Conservation (phyloP, 2,329 filamentous ascomycete genomes). For the Ascocoryne sarcoides region DNA sequence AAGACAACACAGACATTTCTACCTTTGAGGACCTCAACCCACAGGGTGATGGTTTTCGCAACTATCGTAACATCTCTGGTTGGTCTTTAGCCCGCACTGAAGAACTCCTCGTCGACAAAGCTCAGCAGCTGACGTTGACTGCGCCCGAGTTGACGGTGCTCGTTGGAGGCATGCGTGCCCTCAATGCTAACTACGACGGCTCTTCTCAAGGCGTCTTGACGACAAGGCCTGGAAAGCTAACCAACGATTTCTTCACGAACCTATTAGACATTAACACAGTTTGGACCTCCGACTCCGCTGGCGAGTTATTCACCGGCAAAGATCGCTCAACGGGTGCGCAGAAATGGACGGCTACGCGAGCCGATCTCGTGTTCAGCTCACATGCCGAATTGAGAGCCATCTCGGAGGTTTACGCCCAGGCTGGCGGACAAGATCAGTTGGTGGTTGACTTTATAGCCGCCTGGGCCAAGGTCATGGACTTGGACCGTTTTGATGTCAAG, state of each 20-base stretch:
- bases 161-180: conserved; percentile 45
- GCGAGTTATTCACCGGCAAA: conserved; percentile 43
- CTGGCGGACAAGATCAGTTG: conserved; percentile 42
- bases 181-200: conserved; percentile 49
- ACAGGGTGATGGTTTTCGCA: conserved; percentile 48
- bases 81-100: conserved; percentile 42
- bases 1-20: conserved; percentile 46
- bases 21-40: conserved; percentile 47
- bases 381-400: conserved; percentile 50
- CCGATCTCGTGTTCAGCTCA: conserved; percentile 48
- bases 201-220: conserved; percentile 47
- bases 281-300: conserved; percentile 37
- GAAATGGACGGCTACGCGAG: conserved; percentile 48
- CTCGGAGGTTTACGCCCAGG: conserved; percentile 45
- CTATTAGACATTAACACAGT: conserved; percentile 45
- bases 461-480: conserved; percentile 52
- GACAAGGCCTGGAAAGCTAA: conserved; percentile 43
- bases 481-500: conserved; percentile 46
- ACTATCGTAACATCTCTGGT: conserved; percentile 40
- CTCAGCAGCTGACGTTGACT: conserved; percentile 46
- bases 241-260: conserved; percentile 55
- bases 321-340: conserved; percentile 46
- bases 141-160: conserved; percentile 48
- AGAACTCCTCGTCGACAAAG: conserved; percentile 47
- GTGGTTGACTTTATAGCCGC: conserved; percentile 47